Evolutionary conservation across 345 rosid genomes (phyloP), one percentile per base, ranked within the genome.

Genomic region (Boechera stricta): DNA sequence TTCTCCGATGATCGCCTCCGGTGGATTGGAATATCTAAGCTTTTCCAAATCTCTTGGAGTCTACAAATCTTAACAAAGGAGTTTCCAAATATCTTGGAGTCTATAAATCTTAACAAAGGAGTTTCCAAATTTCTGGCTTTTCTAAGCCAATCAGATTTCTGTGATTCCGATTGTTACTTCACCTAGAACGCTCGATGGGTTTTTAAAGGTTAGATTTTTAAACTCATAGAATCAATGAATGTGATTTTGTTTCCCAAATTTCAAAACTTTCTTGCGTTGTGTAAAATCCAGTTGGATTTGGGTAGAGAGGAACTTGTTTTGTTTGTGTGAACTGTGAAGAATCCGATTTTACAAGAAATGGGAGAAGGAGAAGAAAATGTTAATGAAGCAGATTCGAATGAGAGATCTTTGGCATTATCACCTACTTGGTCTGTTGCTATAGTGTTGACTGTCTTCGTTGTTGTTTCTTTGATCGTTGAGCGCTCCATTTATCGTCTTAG

Each of bases 391-490:
- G 81, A 78, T 0, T 21, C 81, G 7, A 77, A 79, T 54, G 97
- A 87, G 79, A 81, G 97, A 80, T 88, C 98, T 2, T 78, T 92
- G 81, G 97, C 91, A 26, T 76, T 86, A 39, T 92, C 98, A 1
- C 98, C 99, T 55, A 92, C 98, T 68, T 95, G 99, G 99, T 92
- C 98, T 18, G 95, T 92, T 66, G 99, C 99, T 54, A 88, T 97
- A 1, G 99, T 92, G 39, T 76, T 95, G 82, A 92, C 98, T 9
- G 69, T 95, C 58, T 89, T 95, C 69, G 97, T 94, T 12, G 83
- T 77, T 57, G 91, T 95, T 71, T 95, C 99, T 52, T 75, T 89
- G 81, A 79, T 90, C 64, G 96, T 95, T 78, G 98, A 95, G 75
- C 96, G 98, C 58, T 82, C 89, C 7, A 95, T 92, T 72, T 89